Base-by-base conservation (phyloP, 495 filamentous ascomycete genomes). In the Aspergillus nanangensis region DNA sequence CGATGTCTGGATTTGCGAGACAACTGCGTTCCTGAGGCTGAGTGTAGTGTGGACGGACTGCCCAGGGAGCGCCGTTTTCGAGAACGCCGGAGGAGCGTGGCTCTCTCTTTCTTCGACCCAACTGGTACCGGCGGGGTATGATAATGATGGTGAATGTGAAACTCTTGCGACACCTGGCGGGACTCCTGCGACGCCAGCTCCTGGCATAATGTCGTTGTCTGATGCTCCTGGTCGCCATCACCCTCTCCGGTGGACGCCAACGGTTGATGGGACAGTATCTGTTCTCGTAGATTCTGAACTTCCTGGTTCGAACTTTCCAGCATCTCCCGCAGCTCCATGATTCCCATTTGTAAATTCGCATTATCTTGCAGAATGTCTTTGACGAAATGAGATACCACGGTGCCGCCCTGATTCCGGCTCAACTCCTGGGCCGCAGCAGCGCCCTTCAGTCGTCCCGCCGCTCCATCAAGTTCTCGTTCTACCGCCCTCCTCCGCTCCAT, bases 301-400 rank as follows among this genome's bases (percentile, higher is more conserved):
- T 96, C 92, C 56, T 95, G 84, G 58, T 96, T 94, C n/a, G 91
- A 94, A 55, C 78, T 90, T 50, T 87, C 78, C 20, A 98, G 75
- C 86, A 96, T 84, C 60, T 95, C 91, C 14, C 92, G 76, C 25
- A 98, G 69, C 63, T 98, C 92, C 44, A 88, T 79, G 38, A 96
- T 91, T 10, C 87, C 90, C 43, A 89, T 75, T 58, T 96, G 92
- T 38, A 98, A 70, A 52, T 90, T 94, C 11, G 88, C 88, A 58
- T 98, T 98, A 60, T 98, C 92, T 57, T 94, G 87, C 27, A 98
- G 66, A 36, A 98, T 90, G 55, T 96, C 92, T 58, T 89, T 89
- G 44, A 98, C 92, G 48, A 98, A 96, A 55, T 90, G 86, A 25
- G 87, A 90, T 7, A 96, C 86, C 11, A 94, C 88, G 44, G 77